Base-by-base conservation (phyloP, 371 early-diverging fungal species). In the Actinomortierella wolfii region DNA sequence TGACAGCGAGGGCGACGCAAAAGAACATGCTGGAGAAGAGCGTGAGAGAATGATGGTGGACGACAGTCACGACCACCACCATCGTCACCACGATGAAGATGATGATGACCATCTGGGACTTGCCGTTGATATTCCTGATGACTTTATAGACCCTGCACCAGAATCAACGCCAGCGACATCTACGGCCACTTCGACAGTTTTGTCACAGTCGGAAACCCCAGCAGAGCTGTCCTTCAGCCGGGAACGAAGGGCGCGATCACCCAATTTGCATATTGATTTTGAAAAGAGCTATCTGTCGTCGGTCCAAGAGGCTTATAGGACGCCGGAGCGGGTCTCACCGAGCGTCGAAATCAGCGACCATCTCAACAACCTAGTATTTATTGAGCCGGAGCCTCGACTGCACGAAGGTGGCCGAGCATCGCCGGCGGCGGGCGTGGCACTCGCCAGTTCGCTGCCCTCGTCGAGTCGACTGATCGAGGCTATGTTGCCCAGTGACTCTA, bases 331-430 rank as follows among this genome's bases (percentile, higher is more conserved):
- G 28, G 47, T 51, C 43, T 71, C 73, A 0, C 73, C 73, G 2
- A 55, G 46, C 2, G 17, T 45, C 17, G 73, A 71, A 5, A 28
- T 24, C n/a, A 45, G 40, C 34, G 70, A 70, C 8, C 54, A 59
- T 39, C 64, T 71, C 56, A 71, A 71, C 20, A 71, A 61, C 0
- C 50, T 71, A 20, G 73, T 71, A 2, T 71, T 71, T 50, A 71
- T 71, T 24, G 73, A 71, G 42, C 73, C 73, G 18, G 73, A 66
- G 39, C 48, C 58, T 7, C 48, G 62, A 14, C 43, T 24, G 24
- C 34, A 40, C 24, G 71, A 71, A 5, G 4, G 20, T 52, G 39
- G 39, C 61, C 49, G 34, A 61, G 2, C 15, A 17, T 44, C 5
- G 21, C 61, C 1, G 25, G 57, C 26, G 11, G 20, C 40, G 14